phyloP scores from a whole-genome alignment of 139 green algal species.

The Chlorella sp. region DNA sequence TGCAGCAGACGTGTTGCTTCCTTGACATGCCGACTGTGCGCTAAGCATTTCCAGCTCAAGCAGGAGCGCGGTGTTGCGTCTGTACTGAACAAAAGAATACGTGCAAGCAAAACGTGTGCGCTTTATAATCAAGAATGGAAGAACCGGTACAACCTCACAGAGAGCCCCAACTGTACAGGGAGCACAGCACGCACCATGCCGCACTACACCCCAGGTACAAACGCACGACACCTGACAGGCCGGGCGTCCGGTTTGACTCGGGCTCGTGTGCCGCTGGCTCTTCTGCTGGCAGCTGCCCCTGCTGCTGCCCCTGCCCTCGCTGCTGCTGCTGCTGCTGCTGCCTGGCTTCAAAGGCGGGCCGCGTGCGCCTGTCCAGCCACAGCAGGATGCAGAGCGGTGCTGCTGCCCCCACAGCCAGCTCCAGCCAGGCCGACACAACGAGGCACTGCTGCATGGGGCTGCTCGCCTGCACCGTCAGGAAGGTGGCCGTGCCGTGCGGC shows the following conservation, averaged over 20 bases:
- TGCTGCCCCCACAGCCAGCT: background rate
- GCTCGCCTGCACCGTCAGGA: background rate
- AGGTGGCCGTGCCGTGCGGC: background rate
- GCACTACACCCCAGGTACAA: background rate
- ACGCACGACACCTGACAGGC: background rate
- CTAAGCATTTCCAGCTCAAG: no score
- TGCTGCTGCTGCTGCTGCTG: background rate
- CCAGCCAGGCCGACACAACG: background rate
- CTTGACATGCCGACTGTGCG: no score
- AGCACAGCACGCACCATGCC: background rate
- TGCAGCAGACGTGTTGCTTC: no score
- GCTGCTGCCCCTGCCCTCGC: background rate
- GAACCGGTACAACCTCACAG: no score
- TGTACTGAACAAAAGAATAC: no score
- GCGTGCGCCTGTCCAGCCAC: background rate
- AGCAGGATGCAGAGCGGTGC: background rate
- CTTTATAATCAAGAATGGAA: no score
- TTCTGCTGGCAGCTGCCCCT: background rate
- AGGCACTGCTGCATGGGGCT: slow-evolving; percentile 17
- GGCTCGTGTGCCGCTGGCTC: background rate
- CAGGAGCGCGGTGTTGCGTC: no score
- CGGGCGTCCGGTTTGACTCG: background rate
- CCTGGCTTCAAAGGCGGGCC: background rate
- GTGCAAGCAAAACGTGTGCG: no score
- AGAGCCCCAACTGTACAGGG: background rate